These are phyloP conservation scores for Metarhizium sp. DNA, from an alignment of 2,329 filamentous ascomycete species.

Conservation along the genomic window DNA sequence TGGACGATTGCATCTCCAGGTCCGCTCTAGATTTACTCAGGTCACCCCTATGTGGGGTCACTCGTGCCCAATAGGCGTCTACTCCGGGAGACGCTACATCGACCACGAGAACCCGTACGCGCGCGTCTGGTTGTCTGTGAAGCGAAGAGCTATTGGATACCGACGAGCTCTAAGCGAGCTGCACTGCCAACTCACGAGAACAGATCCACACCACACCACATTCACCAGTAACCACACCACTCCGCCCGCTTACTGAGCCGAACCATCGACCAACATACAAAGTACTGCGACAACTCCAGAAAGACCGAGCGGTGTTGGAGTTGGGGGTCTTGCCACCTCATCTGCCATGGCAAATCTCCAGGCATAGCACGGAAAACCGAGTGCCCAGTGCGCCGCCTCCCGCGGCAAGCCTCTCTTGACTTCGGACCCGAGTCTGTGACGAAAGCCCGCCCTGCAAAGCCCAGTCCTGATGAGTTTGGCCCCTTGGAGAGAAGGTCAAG, in stretches of 20 bases:
- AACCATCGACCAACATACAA: not conserved
- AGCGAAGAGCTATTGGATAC: constrained; percentile 19
- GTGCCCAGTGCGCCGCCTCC: not conserved
- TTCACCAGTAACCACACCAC: not conserved
- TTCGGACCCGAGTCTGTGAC: not conserved
- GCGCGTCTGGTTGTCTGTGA: constrained; percentile 19
- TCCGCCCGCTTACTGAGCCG: not conserved
- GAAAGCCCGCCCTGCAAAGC: not conserved
- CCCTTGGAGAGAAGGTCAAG: not conserved
- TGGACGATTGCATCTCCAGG: constrained; percentile 7
- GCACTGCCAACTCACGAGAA: constrained; percentile 18
- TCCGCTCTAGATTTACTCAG: not conserved
- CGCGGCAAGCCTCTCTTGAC: not conserved
- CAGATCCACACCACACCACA: not conserved
- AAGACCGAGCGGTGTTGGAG: not conserved
- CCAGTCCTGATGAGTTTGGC: not conserved
- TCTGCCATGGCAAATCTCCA: not conserved
- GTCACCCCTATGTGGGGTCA: constrained; percentile 9
- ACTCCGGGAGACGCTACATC: constrained; percentile 13
- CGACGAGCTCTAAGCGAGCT: constrained; percentile 19
- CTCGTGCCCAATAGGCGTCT: constrained; percentile 16
- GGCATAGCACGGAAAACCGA: not conserved
- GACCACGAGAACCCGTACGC: constrained; percentile 13
- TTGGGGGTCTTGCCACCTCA: not conserved
- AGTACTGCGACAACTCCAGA: not conserved